Percentiles rank a stretch among this genome's conserved stretches.
Evolutionary conservation across 2,329 filamentous ascomycete species (phyloP).

Genomic region (Didymella sp.): DNA sequence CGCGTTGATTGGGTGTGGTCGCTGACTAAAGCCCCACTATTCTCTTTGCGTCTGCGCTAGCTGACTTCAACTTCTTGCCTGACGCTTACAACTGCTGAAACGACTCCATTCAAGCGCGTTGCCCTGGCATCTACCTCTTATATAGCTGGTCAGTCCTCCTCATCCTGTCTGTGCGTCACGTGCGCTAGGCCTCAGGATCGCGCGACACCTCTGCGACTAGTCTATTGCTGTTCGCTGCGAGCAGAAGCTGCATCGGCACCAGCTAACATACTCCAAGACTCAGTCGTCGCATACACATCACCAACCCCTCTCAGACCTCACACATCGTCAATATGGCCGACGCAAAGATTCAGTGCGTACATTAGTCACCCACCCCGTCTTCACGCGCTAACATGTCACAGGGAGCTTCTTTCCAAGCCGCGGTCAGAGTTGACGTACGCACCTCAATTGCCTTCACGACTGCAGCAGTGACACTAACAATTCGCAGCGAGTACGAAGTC

Average conservation of each 20-base stretch:
- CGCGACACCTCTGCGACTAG: slow-evolving; percentile 19
- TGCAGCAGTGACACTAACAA: slow-evolving; percentile 27
- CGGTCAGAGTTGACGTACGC: slow-evolving; percentile 90
- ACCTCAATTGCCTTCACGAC: neutral
- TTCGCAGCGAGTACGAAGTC: slow-evolving; percentile 83
- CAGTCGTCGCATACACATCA: slow-evolving; percentile 6
- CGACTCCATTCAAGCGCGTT: slow-evolving; percentile 39
- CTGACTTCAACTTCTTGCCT: slow-evolving; percentile 35
- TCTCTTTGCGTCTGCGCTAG: slow-evolving; percentile 13
- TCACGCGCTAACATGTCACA: slow-evolving; percentile 52
- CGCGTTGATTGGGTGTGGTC: slow-evolving; percentile 36
- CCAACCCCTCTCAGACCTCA: neutral
- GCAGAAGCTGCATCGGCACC: slow-evolving; percentile 29
- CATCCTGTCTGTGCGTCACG: slow-evolving; percentile 31
- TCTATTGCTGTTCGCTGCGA: slow-evolving; percentile 23
- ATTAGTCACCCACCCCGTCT: neutral
- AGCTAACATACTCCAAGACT: slow-evolving; percentile 30
- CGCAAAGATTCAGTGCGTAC: slow-evolving; percentile 54
- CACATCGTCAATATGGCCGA: slow-evolving; percentile 42
- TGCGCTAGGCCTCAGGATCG: slow-evolving; percentile 21
- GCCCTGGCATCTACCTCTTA: slow-evolving; percentile 35
- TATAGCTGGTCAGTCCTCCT: slow-evolving; percentile 29
- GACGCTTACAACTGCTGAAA: slow-evolving; percentile 31
- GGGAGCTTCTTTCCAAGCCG: slow-evolving; percentile 87
- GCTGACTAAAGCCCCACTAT: slow-evolving; percentile 9